A percentile compares a stretch with the other conserved stretches of the same genome.
These are phyloP conservation scores for Candida pseudoviswanathii DNA, from an alignment of 1,139 yeast species.

Conservation along the genomic window DNA sequence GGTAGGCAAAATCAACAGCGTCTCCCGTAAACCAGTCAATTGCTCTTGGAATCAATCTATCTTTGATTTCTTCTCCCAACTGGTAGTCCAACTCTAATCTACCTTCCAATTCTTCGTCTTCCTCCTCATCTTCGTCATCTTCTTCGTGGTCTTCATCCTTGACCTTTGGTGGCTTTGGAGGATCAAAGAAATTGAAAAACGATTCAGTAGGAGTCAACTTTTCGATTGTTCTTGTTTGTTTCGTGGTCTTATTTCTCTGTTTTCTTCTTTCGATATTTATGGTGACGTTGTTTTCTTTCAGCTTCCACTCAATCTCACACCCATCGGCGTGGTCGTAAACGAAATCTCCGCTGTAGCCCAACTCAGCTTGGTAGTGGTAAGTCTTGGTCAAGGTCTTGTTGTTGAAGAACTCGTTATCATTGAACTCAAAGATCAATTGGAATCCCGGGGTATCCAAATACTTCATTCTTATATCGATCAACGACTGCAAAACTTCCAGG, in stretches of 20 bases:
- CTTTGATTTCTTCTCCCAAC: conserved; percentile 95
- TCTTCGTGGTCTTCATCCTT: conserved; percentile 49
- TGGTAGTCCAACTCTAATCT: conserved; percentile 92
- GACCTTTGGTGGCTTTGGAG: conserved; percentile 75
- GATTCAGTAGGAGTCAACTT: conserved; percentile 91
- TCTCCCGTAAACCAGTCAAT: conserved; percentile 98
- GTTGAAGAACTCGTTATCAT: conserved; percentile 74
- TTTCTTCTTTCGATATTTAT: conserved; percentile 89
- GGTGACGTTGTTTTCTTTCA: conserved; percentile 81
- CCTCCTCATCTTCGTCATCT: conserved; percentile 55
- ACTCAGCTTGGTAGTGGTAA: conserved; percentile 90
- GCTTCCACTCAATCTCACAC: conserved; percentile 79
- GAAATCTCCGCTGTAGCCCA: conserved; percentile 94
- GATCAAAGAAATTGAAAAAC: conserved; percentile 93
- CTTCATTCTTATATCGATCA: conserved; percentile 75
- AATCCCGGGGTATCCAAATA: conserved; percentile 91
- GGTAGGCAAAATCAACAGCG: conserved; percentile 68
- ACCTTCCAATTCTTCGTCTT: conserved; percentile 77
- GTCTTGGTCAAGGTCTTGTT: conserved; percentile 77
- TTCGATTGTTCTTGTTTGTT: conserved; percentile 95
- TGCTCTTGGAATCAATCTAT: conserved; percentile 92
- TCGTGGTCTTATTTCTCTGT: conserved; percentile 96
- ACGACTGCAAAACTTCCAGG: conserved; percentile 72
- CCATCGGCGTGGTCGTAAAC: conserved; percentile 98
- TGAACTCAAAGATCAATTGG: conserved; percentile 79